Conservation (phyloP, 192 early-diverging fungal species). For the Funneliformis mosseae region DNA sequence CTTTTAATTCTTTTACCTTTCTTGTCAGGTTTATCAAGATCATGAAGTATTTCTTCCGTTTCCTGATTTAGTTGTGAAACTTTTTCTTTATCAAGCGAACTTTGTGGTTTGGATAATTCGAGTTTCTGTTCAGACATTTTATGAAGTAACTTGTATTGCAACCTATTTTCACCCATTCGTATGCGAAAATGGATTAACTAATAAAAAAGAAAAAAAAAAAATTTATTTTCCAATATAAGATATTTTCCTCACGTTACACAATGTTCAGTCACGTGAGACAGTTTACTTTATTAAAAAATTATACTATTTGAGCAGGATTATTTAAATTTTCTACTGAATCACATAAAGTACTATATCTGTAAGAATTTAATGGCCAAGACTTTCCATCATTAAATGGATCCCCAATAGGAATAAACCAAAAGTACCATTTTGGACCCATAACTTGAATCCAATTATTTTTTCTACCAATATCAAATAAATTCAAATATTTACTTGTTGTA, state of each 20-base stretch:
- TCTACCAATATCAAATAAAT: slow-evolving; percentile 46
- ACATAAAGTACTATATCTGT: slow-evolving; percentile 32
- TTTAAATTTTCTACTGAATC: slow-evolving; percentile 26
- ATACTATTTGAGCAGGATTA: not conserved
- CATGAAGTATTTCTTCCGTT: not conserved
- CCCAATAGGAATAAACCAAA: slow-evolving; percentile 57
- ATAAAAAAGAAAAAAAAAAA: too few relatives aligned
- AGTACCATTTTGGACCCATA: slow-evolving; percentile 52
- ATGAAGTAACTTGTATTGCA: not conserved
- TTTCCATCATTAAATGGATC: slow-evolving; percentile 40
- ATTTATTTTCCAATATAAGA: not conserved
- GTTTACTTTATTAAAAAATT: not conserved
- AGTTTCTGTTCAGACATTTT: not conserved
- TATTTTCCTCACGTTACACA: not conserved
- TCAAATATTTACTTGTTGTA: slow-evolving; percentile 42
- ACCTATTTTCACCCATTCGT: not conserved
- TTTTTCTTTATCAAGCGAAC: not conserved
- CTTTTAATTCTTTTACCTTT: not conserved
- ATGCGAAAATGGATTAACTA: too few relatives aligned
- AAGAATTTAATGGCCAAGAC: slow-evolving; percentile 30
- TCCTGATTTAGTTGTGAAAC: not conserved
- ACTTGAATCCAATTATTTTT: slow-evolving; percentile 61
- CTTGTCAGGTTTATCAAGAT: too few relatives aligned
- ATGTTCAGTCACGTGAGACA: not conserved
- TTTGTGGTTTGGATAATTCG: not conserved